Percentiles rank a stretch among this genome's conserved stretches.
These are phyloP conservation scores for Xylaria sp. DNA, from an alignment of 495 filamentous ascomycete species.

Conservation along the genomic window DNA sequence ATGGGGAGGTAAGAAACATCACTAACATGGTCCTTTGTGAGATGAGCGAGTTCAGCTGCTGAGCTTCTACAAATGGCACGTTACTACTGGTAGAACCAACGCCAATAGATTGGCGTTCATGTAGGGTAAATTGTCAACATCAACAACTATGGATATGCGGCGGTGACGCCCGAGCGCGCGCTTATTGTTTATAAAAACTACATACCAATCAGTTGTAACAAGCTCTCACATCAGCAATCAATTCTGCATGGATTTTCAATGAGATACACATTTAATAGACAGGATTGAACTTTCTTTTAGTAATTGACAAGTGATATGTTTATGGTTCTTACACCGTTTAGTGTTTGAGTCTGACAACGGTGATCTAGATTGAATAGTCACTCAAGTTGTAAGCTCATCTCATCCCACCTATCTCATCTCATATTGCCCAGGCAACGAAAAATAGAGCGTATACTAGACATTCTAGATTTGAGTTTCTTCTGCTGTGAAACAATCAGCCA, in stretches of 20 bases:
- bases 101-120: background rate
- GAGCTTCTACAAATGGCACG: background rate
- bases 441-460: background rate
- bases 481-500: background rate
- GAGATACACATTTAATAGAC: background rate
- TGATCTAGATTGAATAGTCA: background rate
- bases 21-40: background rate
- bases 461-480: slow-evolving; percentile 2
- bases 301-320: background rate
- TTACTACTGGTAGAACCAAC: background rate
- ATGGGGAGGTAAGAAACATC: slow-evolving; percentile 2
- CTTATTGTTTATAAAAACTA: background rate
- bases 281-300: background rate
- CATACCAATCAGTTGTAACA: background rate
- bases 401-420: background rate
- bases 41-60: background rate
- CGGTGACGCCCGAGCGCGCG: slow-evolving; percentile 6
- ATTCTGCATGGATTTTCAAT: background rate
- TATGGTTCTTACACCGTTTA: background rate
- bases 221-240: background rate
- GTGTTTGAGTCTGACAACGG: background rate
- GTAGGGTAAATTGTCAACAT: background rate
- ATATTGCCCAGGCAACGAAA: background rate
- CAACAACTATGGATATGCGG: background rate
- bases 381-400: background rate